Evolutionary conservation across 2,329 filamentous ascomycete species (phyloP).

Genomic region (Clonostachys chloroleuca): DNA sequence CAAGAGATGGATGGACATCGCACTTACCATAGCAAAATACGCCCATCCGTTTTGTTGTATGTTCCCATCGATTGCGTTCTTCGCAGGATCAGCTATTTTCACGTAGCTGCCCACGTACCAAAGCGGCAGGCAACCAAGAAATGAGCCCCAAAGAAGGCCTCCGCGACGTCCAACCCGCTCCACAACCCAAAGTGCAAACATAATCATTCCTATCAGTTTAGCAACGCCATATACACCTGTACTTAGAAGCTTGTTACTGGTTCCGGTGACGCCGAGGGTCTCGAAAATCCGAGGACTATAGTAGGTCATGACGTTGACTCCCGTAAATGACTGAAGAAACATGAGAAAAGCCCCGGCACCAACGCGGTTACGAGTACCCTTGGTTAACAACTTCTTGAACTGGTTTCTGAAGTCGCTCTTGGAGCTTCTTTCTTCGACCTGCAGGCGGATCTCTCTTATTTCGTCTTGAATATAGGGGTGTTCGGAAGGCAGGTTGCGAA

Average conservation of each 20-base stretch:
- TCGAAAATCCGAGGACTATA: constrained; percentile 21
- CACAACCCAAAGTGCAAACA: constrained; percentile 37
- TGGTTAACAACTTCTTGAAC: constrained; percentile 25
- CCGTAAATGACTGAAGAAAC: constrained; percentile 25
- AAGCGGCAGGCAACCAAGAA: constrained; percentile 30
- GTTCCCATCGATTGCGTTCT: constrained; percentile 36
- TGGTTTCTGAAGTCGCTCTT: constrained; percentile 16
- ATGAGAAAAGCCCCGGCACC: constrained; percentile 42
- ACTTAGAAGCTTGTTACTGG: constrained; percentile 23
- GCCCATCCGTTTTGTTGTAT: constrained; percentile 33
- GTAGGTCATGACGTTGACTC: constrained; percentile 58
- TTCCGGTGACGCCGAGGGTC: constrained; percentile 26
- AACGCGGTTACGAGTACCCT: constrained; percentile 31
- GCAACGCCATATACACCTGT: constrained; percentile 34
- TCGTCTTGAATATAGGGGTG: constrained; percentile 28
- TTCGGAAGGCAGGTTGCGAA: constrained; percentile 13
- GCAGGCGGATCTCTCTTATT: constrained; percentile 51
- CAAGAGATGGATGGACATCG: too few species aligned
- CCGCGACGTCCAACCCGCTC: constrained; percentile 42
- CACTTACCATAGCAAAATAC: constrained; percentile 34
- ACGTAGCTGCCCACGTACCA: constrained; percentile 33
- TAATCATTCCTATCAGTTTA: constrained; percentile 27
- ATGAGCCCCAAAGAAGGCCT: constrained; percentile 33
- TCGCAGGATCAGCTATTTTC: constrained; percentile 20
- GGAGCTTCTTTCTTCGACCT: constrained; percentile 42